A percentile compares a stretch with the other conserved stretches of the same genome.
Evolutionary conservation across 75 land plant species (phyloP).

Genomic region (Selaginella tamariscina): DNA sequence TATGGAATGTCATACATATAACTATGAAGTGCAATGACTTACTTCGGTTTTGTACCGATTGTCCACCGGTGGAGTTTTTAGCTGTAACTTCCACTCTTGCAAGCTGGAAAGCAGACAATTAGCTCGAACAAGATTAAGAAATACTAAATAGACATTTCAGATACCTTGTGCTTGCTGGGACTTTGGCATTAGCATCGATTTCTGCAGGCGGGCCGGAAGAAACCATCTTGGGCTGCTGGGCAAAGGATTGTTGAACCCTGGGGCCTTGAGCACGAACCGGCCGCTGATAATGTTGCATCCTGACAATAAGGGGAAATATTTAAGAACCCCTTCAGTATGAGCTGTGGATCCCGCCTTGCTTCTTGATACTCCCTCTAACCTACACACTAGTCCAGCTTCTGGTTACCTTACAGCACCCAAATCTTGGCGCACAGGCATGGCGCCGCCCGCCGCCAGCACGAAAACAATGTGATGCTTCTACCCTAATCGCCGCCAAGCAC

Average conservation of each 20-base stretch:
- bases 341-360: too few species aligned
- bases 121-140: background rate
- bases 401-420: too few species aligned
- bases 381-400: too few species aligned
- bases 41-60: constrained; percentile 89
- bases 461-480: too few species aligned
- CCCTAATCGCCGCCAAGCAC: too few species aligned
- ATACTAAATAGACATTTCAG: background rate
- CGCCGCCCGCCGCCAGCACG: too few species aligned
- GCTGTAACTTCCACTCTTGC: constrained; percentile 75
- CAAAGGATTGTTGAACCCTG: background rate
- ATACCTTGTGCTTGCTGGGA: background rate
- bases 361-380: too few species aligned
- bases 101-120: constrained; percentile 28
- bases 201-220: background rate
- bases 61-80: constrained; percentile 65
- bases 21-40: constrained; percentile 8
- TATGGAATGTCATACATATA: background rate
- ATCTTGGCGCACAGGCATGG: too few species aligned
- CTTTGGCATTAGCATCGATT: background rate
- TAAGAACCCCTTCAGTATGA: too few species aligned
- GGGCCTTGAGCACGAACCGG: background rate
- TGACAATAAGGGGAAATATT: background rate
- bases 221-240: background rate
- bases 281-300: constrained; percentile 3